Evolutionary conservation across 768 basidiomycete species (phyloP).

Genomic region (Leccinum truebloodii): DNA sequence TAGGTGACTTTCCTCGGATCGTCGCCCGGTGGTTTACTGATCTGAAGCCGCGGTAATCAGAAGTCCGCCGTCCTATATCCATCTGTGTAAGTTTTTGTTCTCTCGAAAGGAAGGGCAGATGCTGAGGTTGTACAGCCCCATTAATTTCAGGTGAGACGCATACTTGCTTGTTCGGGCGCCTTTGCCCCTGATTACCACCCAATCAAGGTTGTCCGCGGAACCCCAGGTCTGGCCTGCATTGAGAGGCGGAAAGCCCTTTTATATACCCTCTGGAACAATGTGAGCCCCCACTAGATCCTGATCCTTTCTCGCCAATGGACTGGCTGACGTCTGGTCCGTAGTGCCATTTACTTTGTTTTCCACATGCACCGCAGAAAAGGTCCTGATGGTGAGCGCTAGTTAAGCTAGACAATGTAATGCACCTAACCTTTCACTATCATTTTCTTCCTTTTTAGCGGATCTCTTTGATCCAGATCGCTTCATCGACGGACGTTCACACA

Average conservation of each 20-base stretch:
- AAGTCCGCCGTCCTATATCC: constrained; percentile 36
- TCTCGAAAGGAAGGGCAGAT: neutral
- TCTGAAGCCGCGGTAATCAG: constrained; percentile 12
- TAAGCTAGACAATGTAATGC: neutral
- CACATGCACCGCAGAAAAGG: constrained; percentile 39
- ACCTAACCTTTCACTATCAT: neutral
- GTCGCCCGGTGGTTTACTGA: neutral
- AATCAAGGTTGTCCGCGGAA: constrained; percentile 17
- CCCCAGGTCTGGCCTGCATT: constrained; percentile 19
- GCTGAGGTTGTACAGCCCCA: constrained; percentile 19
- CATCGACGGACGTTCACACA: constrained; percentile 54
- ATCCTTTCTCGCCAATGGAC: neutral
- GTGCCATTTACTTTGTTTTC: constrained; percentile 25
- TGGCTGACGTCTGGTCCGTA: neutral
- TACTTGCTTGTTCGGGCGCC: neutral
- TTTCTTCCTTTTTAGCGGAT: constrained; percentile 18
- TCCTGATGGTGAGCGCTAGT: constrained; percentile 30
- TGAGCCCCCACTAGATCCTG: constrained; percentile 10
- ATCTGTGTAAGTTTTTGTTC: constrained; percentile 23
- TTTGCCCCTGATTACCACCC: constrained; percentile 2
- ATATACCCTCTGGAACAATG: constrained; percentile 46
- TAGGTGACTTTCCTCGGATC: constrained; percentile 22
- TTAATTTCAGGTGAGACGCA: constrained; percentile 21
- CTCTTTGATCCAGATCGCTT: constrained; percentile 67
- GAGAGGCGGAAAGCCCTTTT: constrained; percentile 45